Evolutionary conservation across 78 protist species (phyloP), one percentile per base, ranked within the genome.

Genomic region (Polysphondylium violaceum): DNA sequence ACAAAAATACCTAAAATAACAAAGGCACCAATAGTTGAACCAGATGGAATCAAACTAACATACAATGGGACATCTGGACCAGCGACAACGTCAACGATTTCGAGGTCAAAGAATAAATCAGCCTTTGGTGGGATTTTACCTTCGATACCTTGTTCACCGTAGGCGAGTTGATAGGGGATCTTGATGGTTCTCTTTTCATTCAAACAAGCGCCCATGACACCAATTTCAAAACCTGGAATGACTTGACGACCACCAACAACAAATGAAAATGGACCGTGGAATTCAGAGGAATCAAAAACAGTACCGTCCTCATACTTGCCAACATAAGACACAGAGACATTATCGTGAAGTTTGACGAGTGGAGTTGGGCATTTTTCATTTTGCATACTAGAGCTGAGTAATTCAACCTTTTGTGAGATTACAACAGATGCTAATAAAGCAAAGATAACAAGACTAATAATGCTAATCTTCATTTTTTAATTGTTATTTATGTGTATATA

Each of bases 301-400:
- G 86, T 43, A 35, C 94, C 94, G 36, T 88, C 94, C 40, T 61
- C 94, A 3, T 76, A 61, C 36, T 75, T 75, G 55, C 94, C 94
- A 69, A 43, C 59, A 29, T 69, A 83, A 12, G 41, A n/a, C 1
- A 83, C 21, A 19, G 61, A 40, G n/a, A 69, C 63, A 38, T 21
- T 23, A 23, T 83, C 90, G 33, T 72, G 73, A 41, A 40, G 17
- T 0, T n/a, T 27, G 7, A 65, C 59, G 8, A 25, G 14, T 44
- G 27, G n/a, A 47, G 47, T 43, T 64, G 21, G 21, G 25, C 72
- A 64, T 64, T 64, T 36, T 11, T 64, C 47, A 19, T 25, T 64
- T 35, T 35, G 21, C n/a, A 35, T 25, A 64, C 31, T 64, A 25
- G 74, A 19, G 12, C 16, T 53, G 1, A 2, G 17, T 19, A 38